Evolutionary conservation across 148 eudicot species (phyloP), one percentile per base, ranked within the genome.

Genomic region (Persicaria maculosa): DNA sequence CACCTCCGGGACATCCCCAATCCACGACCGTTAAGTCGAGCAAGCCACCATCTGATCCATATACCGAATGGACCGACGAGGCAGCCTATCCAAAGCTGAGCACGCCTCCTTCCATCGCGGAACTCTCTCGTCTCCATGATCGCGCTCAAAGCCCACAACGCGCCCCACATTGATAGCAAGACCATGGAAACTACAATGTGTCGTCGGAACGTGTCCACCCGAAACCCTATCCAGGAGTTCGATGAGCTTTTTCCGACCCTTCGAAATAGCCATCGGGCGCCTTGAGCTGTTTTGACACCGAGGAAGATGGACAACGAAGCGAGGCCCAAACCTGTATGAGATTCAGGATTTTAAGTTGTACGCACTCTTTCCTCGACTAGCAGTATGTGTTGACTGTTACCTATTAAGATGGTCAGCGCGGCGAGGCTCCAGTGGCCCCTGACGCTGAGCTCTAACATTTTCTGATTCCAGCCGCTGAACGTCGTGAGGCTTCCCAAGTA

Each of bases 401-500:
- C 93, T 85, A 88, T 2, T 44, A 86, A 7, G 86, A 79, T 77
- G 17, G 96, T 96, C 5, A 88, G 86, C 50, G 85, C 74, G 9
- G 88, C 77, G 74, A 85, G 86, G 52, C 77, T 85, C 98, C 98
- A 94, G 22, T 77, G 86, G 68, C 93, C 97, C 15, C 82, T 52
- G 59, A 83, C 88, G 76, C 96, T 87, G 72, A 94, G 97, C 55
- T 94, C 91, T 4, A 94, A 86, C 96, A 94, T 90, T 81, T 84
- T 85, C 76, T 91, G 96, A 79, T 91, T 94, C 98, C 97, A 94
- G 68, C 98, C 97, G 61, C 97, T 94, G 72, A 90, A 90, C 40
- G 98, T 91, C 31, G 98, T 91, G 22, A 94, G 90, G 81, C 96
- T 94, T 71, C 98, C 98, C 16, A 94, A 78, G 81, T 90, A 94